phyloP scores from a whole-genome alignment of 2,329 filamentous ascomycete species.

The Apiospora saccharicola region DNA sequence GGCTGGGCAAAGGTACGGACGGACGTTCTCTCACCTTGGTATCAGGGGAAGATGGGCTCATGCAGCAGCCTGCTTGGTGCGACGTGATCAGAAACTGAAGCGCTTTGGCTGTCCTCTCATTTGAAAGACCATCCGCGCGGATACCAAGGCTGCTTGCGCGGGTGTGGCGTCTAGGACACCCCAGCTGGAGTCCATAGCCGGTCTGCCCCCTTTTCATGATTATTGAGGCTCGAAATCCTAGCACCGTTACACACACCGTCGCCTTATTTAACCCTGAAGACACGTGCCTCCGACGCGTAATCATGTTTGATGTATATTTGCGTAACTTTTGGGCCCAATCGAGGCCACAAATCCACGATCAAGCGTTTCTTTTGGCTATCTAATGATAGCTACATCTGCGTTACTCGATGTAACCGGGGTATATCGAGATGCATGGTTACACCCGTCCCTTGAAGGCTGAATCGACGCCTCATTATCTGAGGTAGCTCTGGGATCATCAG shows the following conservation, averaged over 20 bases:
- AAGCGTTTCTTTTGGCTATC: neutral
- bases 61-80: neutral
- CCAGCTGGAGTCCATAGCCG: neutral
- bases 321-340: neutral
- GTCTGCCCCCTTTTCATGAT: neutral
- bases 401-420: constrained; percentile 3
- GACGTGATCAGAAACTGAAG: neutral
- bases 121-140: neutral
- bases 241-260: neutral
- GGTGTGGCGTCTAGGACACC: neutral
- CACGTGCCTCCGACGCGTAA: neutral
- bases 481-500: neutral
- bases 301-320: constrained; percentile 1
- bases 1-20: neutral
- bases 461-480: neutral
- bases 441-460: neutral
- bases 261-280: neutral
- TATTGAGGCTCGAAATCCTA: neutral
- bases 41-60: neutral
- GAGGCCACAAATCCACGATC: neutral
- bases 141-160: neutral
- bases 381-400: neutral
- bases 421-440: neutral
- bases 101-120: neutral
- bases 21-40: neutral